Evolutionary conservation across 441 rosid genomes (phyloP), one percentile per base, ranked within the genome.

Genomic region (Viola pubescens): DNA sequence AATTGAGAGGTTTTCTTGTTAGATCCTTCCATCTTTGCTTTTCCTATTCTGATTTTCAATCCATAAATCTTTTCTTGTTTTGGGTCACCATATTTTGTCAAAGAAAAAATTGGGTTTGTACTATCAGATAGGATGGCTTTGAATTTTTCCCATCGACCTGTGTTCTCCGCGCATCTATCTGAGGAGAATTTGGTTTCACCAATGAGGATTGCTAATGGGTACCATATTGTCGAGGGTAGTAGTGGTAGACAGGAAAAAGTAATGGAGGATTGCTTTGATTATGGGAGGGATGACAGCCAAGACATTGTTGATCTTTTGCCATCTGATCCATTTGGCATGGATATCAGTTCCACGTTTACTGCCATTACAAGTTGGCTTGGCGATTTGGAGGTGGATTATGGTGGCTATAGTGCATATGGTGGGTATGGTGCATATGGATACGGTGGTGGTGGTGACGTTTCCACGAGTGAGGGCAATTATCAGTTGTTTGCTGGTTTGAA

Each of bases 311-410:
- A 92, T 71, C 79, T 88, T 75, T 70, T 94, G 85, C 99, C 99
- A 0, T 80, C 95, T 0, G 99, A 94, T 89, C 99, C 99, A 1
- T 94, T 94, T 61, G 97, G 87, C 45, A 94, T 94, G 99, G 91
- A 84, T 61, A 89, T 94, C 42, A 80, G 70, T 69, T 76, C 82
- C 47, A 83, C 98, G 9, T 75, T 94, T 60, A 90, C 95, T 0
- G 97, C 96, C 0, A 77, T 88, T 41, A 79, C 88, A 3, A 89
- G 96, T 44, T 90, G 91, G 95, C 94, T 94, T 48, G 89, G 82
- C 80, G 91, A 86, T 66, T 71, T 88, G 85, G 91, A 94, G 77
- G 80, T 70, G 63, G 95, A 79, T 59, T 80, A 71, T 69, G 80
- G 78, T 45, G 73, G 72, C 7, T 77, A 60, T 60, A 58, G 79